Conservation (phyloP, 2,329 filamentous ascomycete genomes). For the Thelonectria rubi region DNA sequence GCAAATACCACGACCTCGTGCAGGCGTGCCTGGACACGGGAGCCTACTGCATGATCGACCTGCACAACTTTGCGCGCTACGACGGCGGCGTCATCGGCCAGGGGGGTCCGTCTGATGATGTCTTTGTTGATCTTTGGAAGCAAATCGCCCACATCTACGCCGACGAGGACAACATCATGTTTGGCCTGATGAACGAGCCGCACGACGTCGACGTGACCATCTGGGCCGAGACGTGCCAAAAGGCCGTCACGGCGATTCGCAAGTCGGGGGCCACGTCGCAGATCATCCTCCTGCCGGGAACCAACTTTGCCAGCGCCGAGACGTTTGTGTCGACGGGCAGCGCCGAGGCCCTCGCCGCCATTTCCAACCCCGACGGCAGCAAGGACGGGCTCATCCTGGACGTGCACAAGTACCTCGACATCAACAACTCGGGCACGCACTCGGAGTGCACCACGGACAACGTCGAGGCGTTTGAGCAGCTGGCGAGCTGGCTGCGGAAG, state of each 20-base stretch:
- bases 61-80: slow-evolving; percentile 69
- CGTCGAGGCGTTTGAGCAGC: slow-evolving; percentile 55
- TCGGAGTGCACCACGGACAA: slow-evolving; percentile 63
- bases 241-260: slow-evolving; percentile 71
- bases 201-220: slow-evolving; percentile 64
- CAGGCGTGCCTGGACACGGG: slow-evolving; percentile 65
- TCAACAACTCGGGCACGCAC: slow-evolving; percentile 63
- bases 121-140: slow-evolving; percentile 67
- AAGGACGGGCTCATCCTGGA: slow-evolving; percentile 66
- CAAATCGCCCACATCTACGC: slow-evolving; percentile 68
- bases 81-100: slow-evolving; percentile 71
- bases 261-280: slow-evolving; percentile 70
- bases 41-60: slow-evolving; percentile 67
- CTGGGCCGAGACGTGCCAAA: slow-evolving; percentile 70
- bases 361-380: slow-evolving; percentile 68
- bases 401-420: slow-evolving; percentile 69
- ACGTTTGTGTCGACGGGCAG: slow-evolving; percentile 59
- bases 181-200: slow-evolving; percentile 77
- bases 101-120: slow-evolving; percentile 67
- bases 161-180: slow-evolving; percentile 60
- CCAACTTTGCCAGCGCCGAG: slow-evolving; percentile 63
- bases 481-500: slow-evolving; percentile 57
- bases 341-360: slow-evolving; percentile 58
- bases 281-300: slow-evolving; percentile 69
- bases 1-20: slow-evolving; percentile 63